A percentile compares a stretch with the other conserved stretches of the same genome.
These are phyloP conservation scores for Saprolegnia diclina DNA, from an alignment of 352 stramenopile genomes.

Conservation along the genomic window DNA sequence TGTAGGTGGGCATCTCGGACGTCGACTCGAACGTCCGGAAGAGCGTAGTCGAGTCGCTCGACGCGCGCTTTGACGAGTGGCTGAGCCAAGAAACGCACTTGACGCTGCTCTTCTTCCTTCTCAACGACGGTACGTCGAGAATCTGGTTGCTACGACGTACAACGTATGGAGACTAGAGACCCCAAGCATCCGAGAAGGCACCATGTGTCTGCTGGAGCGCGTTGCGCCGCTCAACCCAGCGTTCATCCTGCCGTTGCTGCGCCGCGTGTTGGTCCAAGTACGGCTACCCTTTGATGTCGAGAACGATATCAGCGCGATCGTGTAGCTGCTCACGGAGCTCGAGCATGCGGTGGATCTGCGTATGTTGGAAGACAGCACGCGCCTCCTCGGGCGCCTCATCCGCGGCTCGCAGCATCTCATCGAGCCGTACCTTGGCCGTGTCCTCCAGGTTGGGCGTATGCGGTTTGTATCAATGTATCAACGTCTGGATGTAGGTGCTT, in stretches of 20 bases:
- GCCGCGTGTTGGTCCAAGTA: constrained; percentile 89
- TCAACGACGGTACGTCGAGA: constrained; percentile 90
- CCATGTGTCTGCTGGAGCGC: constrained; percentile 91
- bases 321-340: constrained; percentile 89
- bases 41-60: constrained; percentile 91
- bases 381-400: constrained; percentile 80
- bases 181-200: constrained; percentile 79
- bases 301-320: too few species aligned
- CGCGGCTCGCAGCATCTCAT: constrained; percentile 81
- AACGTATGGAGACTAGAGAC: constrained; percentile 33
- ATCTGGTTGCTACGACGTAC: too few species aligned
- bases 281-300: neutral
- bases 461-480: constrained; percentile 42
- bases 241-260: constrained; percentile 91
- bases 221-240: constrained; percentile 93
- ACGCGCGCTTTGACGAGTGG: constrained; percentile 90
- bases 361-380: constrained; percentile 85
- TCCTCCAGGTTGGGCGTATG: constrained; percentile 31
- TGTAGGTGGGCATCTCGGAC: constrained; percentile 85
- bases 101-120: constrained; percentile 89
- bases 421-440: constrained; percentile 70
- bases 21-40: constrained; percentile 84
- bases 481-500: constrained; percentile 50
- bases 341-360: constrained; percentile 85
- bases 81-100: constrained; percentile 92